A percentile compares a stretch with the other conserved stretches of the same genome.
Conservation (phyloP, 176 grass and related monocot species). For the Dendrocalamus sinicus region DNA sequence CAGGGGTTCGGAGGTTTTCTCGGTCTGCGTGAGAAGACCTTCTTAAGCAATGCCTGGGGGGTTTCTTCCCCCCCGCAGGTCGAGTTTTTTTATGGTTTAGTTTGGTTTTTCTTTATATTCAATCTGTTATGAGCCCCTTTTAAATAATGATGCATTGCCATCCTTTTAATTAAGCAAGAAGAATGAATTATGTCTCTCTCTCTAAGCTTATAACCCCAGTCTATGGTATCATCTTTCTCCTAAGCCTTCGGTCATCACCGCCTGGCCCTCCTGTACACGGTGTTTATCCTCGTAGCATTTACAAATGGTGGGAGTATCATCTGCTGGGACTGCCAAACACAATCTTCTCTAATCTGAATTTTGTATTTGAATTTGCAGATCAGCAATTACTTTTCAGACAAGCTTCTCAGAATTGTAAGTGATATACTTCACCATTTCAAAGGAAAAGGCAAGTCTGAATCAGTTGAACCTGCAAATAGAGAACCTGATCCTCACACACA, state of each 20-base stretch:
- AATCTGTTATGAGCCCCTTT: too few relatives aligned
- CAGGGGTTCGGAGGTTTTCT: too few relatives aligned
- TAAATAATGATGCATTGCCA: too few relatives aligned
- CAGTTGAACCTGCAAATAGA: constrained; percentile 47
- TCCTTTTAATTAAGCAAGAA: neutral
- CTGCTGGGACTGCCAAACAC: constrained; percentile 5
- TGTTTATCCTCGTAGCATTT: neutral
- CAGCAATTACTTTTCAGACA: constrained; percentile 85
- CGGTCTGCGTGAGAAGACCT: too few relatives aligned
- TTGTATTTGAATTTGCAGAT: constrained; percentile 61
- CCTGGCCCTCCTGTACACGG: neutral
- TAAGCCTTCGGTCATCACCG: neutral
- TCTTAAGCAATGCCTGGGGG: too few relatives aligned
- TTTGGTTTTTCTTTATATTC: too few relatives aligned
- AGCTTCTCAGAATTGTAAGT: constrained; percentile 85
- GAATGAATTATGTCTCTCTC: neutral
- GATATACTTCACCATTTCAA: constrained; percentile 82
- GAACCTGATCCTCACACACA: constrained; percentile 47
- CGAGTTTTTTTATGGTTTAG: too few relatives aligned
- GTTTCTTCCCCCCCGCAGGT: too few relatives aligned
- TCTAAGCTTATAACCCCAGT: neutral
- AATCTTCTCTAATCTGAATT: constrained; percentile 25
- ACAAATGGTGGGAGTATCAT: constrained; percentile 28
- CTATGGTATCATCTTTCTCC: neutral
- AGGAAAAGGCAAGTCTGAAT: constrained; percentile 63